Base-by-base conservation (phyloP, 768 basidiomycete genomes). In the Coprinellus micaceus region DNA sequence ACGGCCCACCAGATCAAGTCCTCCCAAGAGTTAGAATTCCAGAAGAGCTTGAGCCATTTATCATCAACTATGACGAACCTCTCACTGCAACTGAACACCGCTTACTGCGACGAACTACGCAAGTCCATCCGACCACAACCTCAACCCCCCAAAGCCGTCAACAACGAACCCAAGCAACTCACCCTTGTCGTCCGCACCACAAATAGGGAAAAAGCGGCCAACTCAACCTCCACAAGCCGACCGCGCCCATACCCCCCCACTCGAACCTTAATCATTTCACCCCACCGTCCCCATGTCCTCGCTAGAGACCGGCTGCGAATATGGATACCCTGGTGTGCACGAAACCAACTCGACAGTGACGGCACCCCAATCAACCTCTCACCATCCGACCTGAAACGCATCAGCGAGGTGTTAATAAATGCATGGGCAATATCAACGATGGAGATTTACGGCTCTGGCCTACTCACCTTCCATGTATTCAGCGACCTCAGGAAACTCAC, bases 381-480 rank as follows among this genome's bases (percentile, higher is more conserved):
- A 0, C 61, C 65, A 0, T 49, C 26, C 1, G 69, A 74, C 22
- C 17, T 69, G 1, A 26, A 58, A 0, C 59, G 63, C 0, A 68
- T 78, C 4, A 44, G 58, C 0, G 48, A 57, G 0, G 67, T 74
- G 0, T 61, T 74, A 4, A 43, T 39, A 1, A 36, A 47, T 0
- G 66, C 67, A 0, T 78, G 69, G 70, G 66, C 64, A 0, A 58
- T 64, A 1, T 51, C 59, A 6, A 80, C 76, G 0, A 48, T 58
- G 2, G 67, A 67, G 17, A 61, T 69, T 0, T 79, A 82, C 53
- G 73, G 73, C 0, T 53, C 72, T 0, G 74, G 78, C 0, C 63
- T 82, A 0, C 63, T 77, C 0, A 54, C 64, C 0, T 82, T 46
- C 41, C 79, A 81, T 24, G 60, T 71, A 0, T 79, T 70, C 49